Percentiles rank a stretch among this genome's conserved stretches.
Evolutionary conservation across 805 yeast genomes (phyloP).

Genomic region (Ogataea salicorniae): DNA sequence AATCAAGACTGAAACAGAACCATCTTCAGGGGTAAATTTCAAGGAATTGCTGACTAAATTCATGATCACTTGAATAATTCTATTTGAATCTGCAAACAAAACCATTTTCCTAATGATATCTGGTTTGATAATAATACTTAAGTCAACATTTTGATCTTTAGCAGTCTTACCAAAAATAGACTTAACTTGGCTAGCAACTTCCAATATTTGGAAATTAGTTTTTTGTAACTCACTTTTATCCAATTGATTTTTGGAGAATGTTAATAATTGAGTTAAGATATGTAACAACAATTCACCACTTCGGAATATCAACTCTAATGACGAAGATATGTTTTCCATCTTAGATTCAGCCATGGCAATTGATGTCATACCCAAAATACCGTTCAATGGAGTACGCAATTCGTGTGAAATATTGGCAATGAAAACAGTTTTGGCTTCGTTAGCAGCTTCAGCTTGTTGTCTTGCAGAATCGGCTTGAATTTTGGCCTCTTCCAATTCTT

Average conservation of each 20-base stretch:
- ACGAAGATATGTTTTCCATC: conserved; percentile 58
- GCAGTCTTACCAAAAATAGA: conserved; percentile 83
- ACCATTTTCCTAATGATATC: conserved; percentile 55
- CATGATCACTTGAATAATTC: conserved; percentile 89
- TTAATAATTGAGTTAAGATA: conserved; percentile 81
- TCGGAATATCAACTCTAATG: conserved; percentile 76
- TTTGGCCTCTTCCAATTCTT: conserved; percentile 82
- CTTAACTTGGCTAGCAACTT: conserved; percentile 77
- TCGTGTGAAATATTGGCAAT: conserved; percentile 93
- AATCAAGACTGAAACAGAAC: conserved; percentile 63
- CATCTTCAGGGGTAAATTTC: conserved; percentile 89
- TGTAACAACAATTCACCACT: conserved; percentile 89
- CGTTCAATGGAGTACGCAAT: conserved; percentile 90
- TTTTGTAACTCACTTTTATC: conserved; percentile 80
- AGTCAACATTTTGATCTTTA: conserved; percentile 65
- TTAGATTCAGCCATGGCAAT: conserved; percentile 87
- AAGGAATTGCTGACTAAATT: conserved; percentile 85
- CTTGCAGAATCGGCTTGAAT: conserved; percentile 55
- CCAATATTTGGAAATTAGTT: conserved; percentile 71
- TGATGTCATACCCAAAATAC: conserved; percentile 93
- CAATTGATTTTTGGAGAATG: conserved; percentile 88
- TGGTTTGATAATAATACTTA: conserved; percentile 61
- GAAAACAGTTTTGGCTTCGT: conserved; percentile 92
- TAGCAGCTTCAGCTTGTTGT: conserved; percentile 67
- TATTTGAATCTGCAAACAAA: conserved; percentile 80